A percentile compares a stretch with the other conserved stretches of the same genome.
Conservation (phyloP, 352 stramenopile species). For the Globisporangium parvum region DNA sequence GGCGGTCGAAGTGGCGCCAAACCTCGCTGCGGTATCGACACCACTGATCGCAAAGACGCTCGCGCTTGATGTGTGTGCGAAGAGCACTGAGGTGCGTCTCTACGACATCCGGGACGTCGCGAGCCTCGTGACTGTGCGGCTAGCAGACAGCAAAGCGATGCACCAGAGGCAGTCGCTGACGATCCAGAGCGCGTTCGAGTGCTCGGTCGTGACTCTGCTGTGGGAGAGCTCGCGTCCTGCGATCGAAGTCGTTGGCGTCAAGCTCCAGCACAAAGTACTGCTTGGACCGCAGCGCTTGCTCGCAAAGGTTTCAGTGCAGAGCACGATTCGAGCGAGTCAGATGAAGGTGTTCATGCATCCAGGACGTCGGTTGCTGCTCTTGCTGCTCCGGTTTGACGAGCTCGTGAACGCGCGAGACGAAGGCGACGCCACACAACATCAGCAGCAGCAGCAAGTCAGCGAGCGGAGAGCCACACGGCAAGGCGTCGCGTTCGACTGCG, state of each 20-base stretch:
- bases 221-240: constrained; percentile 18
- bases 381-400: constrained; percentile 45
- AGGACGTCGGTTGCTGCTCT: constrained; percentile 31
- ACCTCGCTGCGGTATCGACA: not conserved
- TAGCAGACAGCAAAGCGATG: constrained; percentile 19
- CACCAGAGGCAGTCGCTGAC: constrained; percentile 25
- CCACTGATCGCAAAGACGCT: constrained; percentile 16
- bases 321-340: constrained; percentile 7
- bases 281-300: constrained; percentile 16
- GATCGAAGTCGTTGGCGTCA: constrained; percentile 17
- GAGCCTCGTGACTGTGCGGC: constrained; percentile 8
- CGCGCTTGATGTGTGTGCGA: constrained; percentile 20
- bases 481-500: constrained; percentile 11
- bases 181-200: constrained; percentile 23
- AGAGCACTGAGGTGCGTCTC: constrained; percentile 17
- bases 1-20: not conserved
- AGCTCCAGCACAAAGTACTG: constrained; percentile 21
- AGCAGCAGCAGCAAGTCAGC: not conserved
- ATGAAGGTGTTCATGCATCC: constrained; percentile 25
- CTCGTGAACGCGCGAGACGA: constrained; percentile 21
- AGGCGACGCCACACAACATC: not conserved
- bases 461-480: constrained; percentile 3
- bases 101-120: constrained; percentile 25
- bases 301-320: constrained; percentile 10
- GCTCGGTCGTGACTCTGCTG: constrained; percentile 12